Conservation (phyloP, 108 stramenopile species). For the Asterionellopsis glacialis region DNA sequence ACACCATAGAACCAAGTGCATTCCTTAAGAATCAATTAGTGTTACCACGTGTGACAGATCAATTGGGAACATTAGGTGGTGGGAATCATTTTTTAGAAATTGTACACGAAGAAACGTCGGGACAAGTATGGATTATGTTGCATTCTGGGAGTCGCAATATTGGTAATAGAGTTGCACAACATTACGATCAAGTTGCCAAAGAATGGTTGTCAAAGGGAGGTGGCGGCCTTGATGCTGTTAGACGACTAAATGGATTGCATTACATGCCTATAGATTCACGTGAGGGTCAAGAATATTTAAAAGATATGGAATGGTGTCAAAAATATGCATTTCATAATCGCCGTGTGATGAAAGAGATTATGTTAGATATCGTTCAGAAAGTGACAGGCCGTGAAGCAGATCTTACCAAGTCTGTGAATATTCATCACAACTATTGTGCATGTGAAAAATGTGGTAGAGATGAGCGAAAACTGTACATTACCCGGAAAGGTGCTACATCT, state of each 20-base stretch:
- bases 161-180: conserved; percentile 16
- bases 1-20: conserved; percentile 8
- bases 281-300: conserved; percentile 18
- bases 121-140: conserved; percentile 20
- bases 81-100: conserved; percentile 29
- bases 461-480: conserved; percentile 15
- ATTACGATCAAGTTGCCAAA: conserved; percentile 21
- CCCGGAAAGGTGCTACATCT: conserved; percentile 25
- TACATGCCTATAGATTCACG: conserved; percentile 24
- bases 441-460: conserved; percentile 15
- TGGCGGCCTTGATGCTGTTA: too few relatives aligned
- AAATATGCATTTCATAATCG: conserved; percentile 21
- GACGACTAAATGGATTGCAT: conserved; percentile 9
- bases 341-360: conserved; percentile 11
- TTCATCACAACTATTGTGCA: conserved; percentile 25
- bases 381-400: conserved; percentile 13
- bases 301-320: conserved; percentile 28
- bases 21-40: conserved; percentile 8
- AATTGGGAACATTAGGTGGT: conserved; percentile 22
- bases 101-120: conserved; percentile 5
- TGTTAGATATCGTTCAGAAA: conserved; percentile 6
- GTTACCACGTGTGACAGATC: conserved; percentile 8
- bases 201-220: not conserved
- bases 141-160: conserved; percentile 23
- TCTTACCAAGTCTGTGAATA: conserved; percentile 3